Evolutionary conservation across 2,329 filamentous ascomycete genomes (phyloP).

Genomic region (Trichoderma sp.): DNA sequence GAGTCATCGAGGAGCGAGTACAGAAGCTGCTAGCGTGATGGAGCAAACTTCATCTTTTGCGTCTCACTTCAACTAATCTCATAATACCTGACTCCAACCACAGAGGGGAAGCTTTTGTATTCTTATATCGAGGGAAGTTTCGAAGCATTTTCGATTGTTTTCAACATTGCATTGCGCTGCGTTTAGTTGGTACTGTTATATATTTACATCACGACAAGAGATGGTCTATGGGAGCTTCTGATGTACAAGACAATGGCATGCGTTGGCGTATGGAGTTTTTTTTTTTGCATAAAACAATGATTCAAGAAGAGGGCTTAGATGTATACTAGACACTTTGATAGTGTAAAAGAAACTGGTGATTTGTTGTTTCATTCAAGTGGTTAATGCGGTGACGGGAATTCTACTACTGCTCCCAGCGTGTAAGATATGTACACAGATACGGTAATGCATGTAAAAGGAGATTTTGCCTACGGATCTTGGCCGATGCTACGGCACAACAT

Average conservation of each 20-base stretch:
- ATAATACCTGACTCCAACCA: neutral
- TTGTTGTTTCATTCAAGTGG: neutral
- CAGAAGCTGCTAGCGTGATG: slow-evolving; percentile 32
- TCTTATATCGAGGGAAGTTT: neutral
- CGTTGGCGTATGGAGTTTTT: neutral
- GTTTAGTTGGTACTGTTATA: neutral
- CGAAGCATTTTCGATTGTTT: neutral
- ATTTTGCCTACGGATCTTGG: neutral
- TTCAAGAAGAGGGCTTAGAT: neutral
- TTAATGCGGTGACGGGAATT: neutral
- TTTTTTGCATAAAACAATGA: neutral
- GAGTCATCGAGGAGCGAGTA: slow-evolving; percentile 41
- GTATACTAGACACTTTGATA: neutral
- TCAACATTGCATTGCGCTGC: slow-evolving; percentile 22
- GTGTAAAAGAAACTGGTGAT: neutral
- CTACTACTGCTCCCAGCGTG: neutral
- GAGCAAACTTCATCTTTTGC: neutral
- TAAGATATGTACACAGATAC: neutral
- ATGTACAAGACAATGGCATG: slow-evolving; percentile 12
- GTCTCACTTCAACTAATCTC: neutral
- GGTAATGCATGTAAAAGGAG: neutral
- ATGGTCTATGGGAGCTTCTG: neutral
- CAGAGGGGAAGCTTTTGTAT: neutral
- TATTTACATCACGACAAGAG: neutral
- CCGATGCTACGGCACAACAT: neutral